Percentiles rank a stretch among this genome's conserved stretches.
Conservation (phyloP, 495 filamentous ascomycete genomes). For the Lophium mytilinum region DNA sequence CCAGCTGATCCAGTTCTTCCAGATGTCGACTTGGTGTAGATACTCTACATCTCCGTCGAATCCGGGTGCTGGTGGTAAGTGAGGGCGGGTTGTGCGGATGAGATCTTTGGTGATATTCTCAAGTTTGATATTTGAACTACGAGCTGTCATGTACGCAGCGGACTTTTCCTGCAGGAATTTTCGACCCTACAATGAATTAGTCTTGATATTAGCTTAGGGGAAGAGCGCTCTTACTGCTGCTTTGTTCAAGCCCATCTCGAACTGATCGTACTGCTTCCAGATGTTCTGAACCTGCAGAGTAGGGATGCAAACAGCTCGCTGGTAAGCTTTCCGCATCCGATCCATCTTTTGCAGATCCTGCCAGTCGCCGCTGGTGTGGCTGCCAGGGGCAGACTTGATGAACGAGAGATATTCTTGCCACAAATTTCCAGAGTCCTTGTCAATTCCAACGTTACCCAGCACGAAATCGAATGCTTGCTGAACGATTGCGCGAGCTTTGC, state of each 20-base stretch:
- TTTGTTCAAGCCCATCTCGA: constrained; percentile 89
- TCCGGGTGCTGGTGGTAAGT: constrained; percentile 71
- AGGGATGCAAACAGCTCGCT: constrained; percentile 76
- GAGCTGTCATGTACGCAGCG: constrained; percentile 85
- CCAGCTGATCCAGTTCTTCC: constrained; percentile 90
- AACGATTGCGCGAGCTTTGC: constrained; percentile 65
- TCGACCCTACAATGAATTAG: constrained; percentile 54
- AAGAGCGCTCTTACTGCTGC: constrained; percentile 50
- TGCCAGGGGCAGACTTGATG: constrained; percentile 75
- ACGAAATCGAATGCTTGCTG: constrained; percentile 84
- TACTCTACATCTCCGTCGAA: constrained; percentile 85
- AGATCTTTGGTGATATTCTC: constrained; percentile 77
- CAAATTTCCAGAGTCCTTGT: constrained; percentile 81
- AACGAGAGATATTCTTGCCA: constrained; percentile 94
- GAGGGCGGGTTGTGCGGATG: constrained; percentile 66
- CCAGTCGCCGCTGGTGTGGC: constrained; percentile 76
- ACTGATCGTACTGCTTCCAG: constrained; percentile 96
- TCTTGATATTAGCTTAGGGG: background rate
- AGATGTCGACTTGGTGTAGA: constrained; percentile 74
- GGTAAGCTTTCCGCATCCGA: constrained; percentile 78
- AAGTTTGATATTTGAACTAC: constrained; percentile 72
- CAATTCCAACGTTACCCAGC: constrained; percentile 78
- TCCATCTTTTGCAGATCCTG: constrained; percentile 99
- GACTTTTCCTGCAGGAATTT: constrained; percentile 90
- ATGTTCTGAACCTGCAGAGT: constrained; percentile 68